Conservation (phyloP, 2,329 filamentous ascomycete genomes). For the Colletotrichum orbiculare region DNA sequence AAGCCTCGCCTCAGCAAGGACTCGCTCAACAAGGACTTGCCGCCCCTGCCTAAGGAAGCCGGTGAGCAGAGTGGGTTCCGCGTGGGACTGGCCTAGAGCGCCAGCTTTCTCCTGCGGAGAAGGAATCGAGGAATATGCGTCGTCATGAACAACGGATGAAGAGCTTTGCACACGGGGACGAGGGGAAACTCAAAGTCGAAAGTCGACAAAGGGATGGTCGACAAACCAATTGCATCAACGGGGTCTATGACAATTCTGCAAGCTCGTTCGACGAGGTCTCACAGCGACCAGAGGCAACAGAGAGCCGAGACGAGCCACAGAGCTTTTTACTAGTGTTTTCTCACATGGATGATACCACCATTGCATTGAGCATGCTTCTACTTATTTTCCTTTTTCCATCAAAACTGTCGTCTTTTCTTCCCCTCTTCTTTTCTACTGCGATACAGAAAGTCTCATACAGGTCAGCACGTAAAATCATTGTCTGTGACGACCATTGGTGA, state of each 20-base stretch:
- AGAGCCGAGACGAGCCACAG: slow-evolving; percentile 35
- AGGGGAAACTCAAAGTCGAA: slow-evolving; percentile 14
- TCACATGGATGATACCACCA: slow-evolving; percentile 56
- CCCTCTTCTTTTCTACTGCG: slow-evolving; percentile 30
- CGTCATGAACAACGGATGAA: slow-evolving; percentile 4
- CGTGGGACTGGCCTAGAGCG: slow-evolving; percentile 28
- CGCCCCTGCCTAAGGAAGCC: slow-evolving; percentile 59
- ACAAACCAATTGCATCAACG: slow-evolving; percentile 35
- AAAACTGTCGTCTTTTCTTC: slow-evolving; percentile 17
- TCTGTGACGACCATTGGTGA: slow-evolving; percentile 21
- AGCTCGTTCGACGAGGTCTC: slow-evolving; percentile 30
- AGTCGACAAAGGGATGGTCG: slow-evolving; percentile 7
- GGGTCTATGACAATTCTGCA: slow-evolving; percentile 36
- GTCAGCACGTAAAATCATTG: slow-evolving; percentile 34
- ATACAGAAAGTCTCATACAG: slow-evolving; percentile 36
- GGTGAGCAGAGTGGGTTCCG: slow-evolving; percentile 34
- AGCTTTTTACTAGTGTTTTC: slow-evolving; percentile 37
- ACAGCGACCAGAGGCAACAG: slow-evolving; percentile 35
- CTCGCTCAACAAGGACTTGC: slow-evolving; percentile 70
- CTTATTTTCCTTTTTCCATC: slow-evolving; percentile 39
- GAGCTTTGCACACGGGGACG: not conserved
- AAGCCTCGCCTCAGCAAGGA: slow-evolving; percentile 60
- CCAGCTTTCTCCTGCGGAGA: slow-evolving; percentile 3
- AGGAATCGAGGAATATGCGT: slow-evolving; percentile 4
- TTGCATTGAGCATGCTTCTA: slow-evolving; percentile 51